Percentiles rank a stretch among this genome's conserved stretches.
These are phyloP conservation scores for Xanthoceras sorbifolium DNA, from an alignment of 345 rosid genomes.

Conservation along the genomic window DNA sequence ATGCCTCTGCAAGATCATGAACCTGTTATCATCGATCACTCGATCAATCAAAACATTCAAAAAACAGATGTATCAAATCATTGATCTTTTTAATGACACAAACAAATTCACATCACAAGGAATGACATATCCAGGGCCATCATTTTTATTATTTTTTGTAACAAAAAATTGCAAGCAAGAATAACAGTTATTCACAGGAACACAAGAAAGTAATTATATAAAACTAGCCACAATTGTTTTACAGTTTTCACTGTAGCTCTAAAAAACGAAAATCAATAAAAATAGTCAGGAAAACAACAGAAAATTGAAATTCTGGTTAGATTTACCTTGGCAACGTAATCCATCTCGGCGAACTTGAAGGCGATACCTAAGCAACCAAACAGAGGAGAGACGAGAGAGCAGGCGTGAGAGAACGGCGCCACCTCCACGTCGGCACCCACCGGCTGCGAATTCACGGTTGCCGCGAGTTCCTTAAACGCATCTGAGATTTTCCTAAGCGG, in stretches of 20 bases:
- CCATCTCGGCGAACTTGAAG: conserved; percentile 95
- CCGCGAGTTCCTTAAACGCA: conserved; percentile 66
- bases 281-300: neutral
- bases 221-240: no score
- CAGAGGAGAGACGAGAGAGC: conserved; percentile 91
- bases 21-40: conserved; percentile 48
- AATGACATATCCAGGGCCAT: no score
- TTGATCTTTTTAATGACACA: neutral
- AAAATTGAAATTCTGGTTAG: neutral
- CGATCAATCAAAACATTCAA: neutral
- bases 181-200: neutral
- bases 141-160: no score
- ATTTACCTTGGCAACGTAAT: conserved; percentile 87
- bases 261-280: neutral
- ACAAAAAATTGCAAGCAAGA: no score
- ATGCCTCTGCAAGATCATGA: conserved; percentile 69
- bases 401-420: conserved; percentile 78
- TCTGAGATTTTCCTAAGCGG: conserved; percentile 62
- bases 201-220: no score
- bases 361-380: conserved; percentile 92
- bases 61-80: neutral
- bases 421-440: conserved; percentile 55
- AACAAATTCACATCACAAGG: neutral
- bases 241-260: no score
- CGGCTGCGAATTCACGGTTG: conserved; percentile 39